A percentile compares a stretch with the other conserved stretches of the same genome.
phyloP scores from a whole-genome alignment of 1,139 yeast species.

The Geotrichum phurueaensis region DNA sequence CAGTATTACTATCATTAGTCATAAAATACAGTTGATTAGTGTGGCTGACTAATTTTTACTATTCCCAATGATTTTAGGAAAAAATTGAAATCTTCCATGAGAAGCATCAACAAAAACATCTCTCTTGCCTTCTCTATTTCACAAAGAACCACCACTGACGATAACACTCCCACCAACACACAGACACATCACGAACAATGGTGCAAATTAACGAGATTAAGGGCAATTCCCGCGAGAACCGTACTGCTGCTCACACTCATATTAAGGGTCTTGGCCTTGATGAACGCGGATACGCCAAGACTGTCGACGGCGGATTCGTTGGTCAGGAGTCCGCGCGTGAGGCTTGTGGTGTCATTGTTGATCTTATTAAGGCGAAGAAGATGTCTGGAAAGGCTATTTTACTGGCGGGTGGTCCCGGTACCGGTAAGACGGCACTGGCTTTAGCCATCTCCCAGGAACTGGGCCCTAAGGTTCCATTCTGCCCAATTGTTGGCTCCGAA shows the following conservation, averaged over 20 bases:
- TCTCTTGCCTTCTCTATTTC: not conserved
- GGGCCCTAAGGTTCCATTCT: slow-evolving; percentile 97
- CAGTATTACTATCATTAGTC: not conserved
- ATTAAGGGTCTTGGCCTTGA: slow-evolving; percentile 93
- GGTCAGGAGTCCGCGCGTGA: slow-evolving; percentile 95
- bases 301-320: slow-evolving; percentile 88
- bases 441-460: slow-evolving; percentile 93
- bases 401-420: slow-evolving; percentile 96
- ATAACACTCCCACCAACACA: not conserved
- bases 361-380: slow-evolving; percentile 83
- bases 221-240: slow-evolving; percentile 55
- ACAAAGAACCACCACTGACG: not conserved
- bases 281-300: slow-evolving; percentile 80
- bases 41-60: not conserved
- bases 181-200: slow-evolving; percentile 39
- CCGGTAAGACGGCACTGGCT: slow-evolving; percentile 96
- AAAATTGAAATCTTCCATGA: not conserved
- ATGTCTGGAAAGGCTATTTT: slow-evolving; percentile 96
- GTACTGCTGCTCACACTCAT: slow-evolving; percentile 97
- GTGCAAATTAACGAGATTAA: slow-evolving; percentile 82
- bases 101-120: not conserved
- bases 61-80: not conserved
- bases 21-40: not conserved
- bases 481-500: slow-evolving; percentile 96
- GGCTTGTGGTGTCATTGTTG: slow-evolving; percentile 95